Evolutionary conservation across 352 stramenopile genomes (phyloP).

Genomic region (Peronospora destructor): DNA sequence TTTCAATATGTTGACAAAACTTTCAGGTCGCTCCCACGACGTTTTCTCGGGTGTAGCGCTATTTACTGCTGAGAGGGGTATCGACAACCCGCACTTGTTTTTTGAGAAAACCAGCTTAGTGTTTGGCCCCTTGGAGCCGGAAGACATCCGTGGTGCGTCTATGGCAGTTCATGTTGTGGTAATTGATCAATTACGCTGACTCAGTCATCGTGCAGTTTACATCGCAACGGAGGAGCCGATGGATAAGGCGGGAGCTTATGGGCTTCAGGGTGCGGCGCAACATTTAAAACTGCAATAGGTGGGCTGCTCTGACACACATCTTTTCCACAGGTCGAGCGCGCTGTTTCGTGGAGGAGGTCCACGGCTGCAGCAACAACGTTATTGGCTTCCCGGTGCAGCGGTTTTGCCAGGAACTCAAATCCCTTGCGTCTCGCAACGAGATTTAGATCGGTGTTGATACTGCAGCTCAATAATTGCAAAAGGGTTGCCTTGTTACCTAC

Average conservation of each 20-base stretch:
- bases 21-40: conserved; percentile 69
- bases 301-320: not conserved
- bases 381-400: conserved; percentile 85
- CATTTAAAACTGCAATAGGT: not conserved
- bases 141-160: conserved; percentile 54
- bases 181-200: not conserved
- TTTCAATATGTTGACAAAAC: conserved; percentile 63
- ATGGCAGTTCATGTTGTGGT: not conserved
- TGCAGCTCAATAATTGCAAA: not conserved
- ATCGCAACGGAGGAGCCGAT: conserved; percentile 86
- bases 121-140: conserved; percentile 45
- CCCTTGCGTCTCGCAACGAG: conserved; percentile 30
- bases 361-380: conserved; percentile 90
- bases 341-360: conserved; percentile 71
- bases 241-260: conserved; percentile 90
- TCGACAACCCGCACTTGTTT: conserved; percentile 52
- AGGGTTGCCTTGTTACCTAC: conserved; percentile 19
- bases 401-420: conserved; percentile 57
- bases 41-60: conserved; percentile 87
- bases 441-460: conserved; percentile 22
- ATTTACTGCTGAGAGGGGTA: conserved; percentile 39
- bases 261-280: conserved; percentile 61
- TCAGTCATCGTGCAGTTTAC: conserved; percentile 44
- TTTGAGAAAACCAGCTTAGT: conserved; percentile 58
- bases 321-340: conserved; percentile 35